Evolutionary conservation across 2,329 filamentous ascomycete species (phyloP).

Genomic region (Mariannaea elegans): DNA sequence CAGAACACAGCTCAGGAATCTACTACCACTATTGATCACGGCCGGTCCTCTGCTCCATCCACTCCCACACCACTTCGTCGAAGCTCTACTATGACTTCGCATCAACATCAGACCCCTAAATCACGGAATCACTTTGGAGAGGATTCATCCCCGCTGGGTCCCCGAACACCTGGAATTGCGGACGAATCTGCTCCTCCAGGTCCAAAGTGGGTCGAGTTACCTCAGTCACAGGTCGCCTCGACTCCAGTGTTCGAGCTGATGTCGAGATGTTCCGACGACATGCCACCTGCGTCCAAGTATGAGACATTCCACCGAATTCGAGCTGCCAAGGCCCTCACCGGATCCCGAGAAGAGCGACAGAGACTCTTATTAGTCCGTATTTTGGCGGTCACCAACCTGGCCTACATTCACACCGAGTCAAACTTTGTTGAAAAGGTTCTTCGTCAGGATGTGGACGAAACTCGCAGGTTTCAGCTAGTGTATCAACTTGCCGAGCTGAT

Average conservation of each 20-base stretch:
- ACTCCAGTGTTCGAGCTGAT: conserved; percentile 66
- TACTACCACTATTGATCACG: conserved; percentile 35
- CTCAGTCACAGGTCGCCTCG: conserved; percentile 62
- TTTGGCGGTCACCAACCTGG: conserved; percentile 88
- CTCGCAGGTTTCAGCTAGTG: conserved; percentile 85
- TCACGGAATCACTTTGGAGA: conserved; percentile 45
- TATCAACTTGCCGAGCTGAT: conserved; percentile 94
- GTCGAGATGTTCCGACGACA: conserved; percentile 63
- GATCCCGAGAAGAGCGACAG: conserved; percentile 72
- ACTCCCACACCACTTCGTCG: conserved; percentile 82
- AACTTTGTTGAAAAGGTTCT: conserved; percentile 88
- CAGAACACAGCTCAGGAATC: conserved; percentile 41
- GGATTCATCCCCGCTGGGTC: conserved; percentile 60
- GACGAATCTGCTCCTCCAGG: conserved; percentile 50
- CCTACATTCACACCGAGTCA: conserved; percentile 85
- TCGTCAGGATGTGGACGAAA: conserved; percentile 88
- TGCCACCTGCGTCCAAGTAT: conserved; percentile 80
- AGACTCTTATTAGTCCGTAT: conserved; percentile 82
- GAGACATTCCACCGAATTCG: conserved; percentile 87
- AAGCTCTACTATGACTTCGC: conserved; percentile 63
- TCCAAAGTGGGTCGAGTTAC: conserved; percentile 71
- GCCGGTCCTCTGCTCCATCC: conserved; percentile 61
- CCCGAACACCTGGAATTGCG: conserved; percentile 50
- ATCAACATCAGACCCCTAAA: conserved; percentile 54
- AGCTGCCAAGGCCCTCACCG: conserved; percentile 80